Base-by-base conservation (phyloP, 495 filamentous ascomycete genomes). In the Bryoglossum gracile region DNA sequence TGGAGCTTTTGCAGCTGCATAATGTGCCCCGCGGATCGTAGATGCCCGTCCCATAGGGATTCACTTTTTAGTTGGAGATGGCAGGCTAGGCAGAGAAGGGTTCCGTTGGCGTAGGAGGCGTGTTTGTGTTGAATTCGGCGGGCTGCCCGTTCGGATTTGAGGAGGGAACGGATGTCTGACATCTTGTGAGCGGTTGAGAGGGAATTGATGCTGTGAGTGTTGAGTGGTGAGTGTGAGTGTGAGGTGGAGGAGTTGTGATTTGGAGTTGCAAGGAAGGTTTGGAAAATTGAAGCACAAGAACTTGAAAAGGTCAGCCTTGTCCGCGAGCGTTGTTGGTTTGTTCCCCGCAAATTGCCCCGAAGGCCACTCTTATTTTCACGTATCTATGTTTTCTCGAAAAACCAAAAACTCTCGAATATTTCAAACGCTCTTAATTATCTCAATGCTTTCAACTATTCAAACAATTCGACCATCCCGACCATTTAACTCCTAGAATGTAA, bases 131-230 rank as follows among this genome's bases (percentile, higher is more conserved):
- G 73, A 51, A 87, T 82, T 57, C 84, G 79, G 53, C 88, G 82
- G 39, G 81, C 77, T 42, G 79, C 81, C 58, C 89, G 83, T 66
- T 94, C 86, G 62, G 79, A 84, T 55, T 87, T 83, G 37, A 94
- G 78, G 14, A 94, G 73, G 16, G 87, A 78, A 36, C 89, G 84
- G 13, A 89, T 83, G 61, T 94, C 87, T 52, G 88, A 78, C 89
- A 95, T 95, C n/a, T n/a, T n/a, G n/a, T n/a, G n/a, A n/a, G 26
- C 13, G 44, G 53, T 55, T 38, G 24, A 17, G 6, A 32, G 30
- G 16, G 14, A 18, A 21, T 30, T 23, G 24, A 14, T 18, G 16
- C 14, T 46, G 26, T 30, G 26, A 30, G 13, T 21, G 23, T 44
- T 17, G 22, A 26, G n/a, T n/a, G n/a, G n/a, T n/a, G n/a, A n/a